These are phyloP conservation scores for Diaporthe batatas DNA, from an alignment of 2,329 filamentous ascomycete genomes.

Conservation along the genomic window DNA sequence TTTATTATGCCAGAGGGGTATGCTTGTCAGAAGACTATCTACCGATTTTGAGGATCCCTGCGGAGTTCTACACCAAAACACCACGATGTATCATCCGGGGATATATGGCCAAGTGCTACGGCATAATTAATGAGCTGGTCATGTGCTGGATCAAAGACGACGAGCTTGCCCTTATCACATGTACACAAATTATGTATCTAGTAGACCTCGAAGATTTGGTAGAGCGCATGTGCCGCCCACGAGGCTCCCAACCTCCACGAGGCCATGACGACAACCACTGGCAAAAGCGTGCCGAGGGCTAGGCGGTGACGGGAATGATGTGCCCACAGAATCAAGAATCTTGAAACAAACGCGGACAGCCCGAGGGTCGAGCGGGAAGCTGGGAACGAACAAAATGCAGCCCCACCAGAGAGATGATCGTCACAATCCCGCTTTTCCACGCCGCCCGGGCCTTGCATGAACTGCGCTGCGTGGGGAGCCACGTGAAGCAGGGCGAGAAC, in stretches of 20 bases:
- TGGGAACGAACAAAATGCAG: neutral
- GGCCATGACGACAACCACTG: neutral
- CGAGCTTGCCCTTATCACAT: neutral
- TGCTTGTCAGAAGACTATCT: neutral
- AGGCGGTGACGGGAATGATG: constrained; percentile 4
- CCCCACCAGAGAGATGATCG: constrained; percentile 9
- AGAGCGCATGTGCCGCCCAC: neutral
- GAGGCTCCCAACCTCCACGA: neutral
- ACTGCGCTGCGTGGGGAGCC: constrained; percentile 15
- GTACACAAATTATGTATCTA: neutral
- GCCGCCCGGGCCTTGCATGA: neutral
- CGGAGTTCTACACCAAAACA: neutral
- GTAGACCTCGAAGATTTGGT: neutral
- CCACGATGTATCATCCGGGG: neutral
- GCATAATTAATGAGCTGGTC: neutral
- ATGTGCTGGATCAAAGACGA: neutral
- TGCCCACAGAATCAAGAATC: constrained; percentile 13
- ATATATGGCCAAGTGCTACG: neutral
- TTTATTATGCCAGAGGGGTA: constrained; percentile 11
- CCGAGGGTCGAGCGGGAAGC: constrained; percentile 1
- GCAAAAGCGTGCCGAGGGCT: neutral
- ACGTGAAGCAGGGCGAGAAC: constrained; percentile 15
- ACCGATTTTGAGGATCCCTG: constrained; percentile 1
- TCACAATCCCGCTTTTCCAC: neutral
- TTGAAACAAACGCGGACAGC: constrained; percentile 20